phyloP scores from a whole-genome alignment of 352 stramenopile species.

The Phytophthora tentaculata region DNA sequence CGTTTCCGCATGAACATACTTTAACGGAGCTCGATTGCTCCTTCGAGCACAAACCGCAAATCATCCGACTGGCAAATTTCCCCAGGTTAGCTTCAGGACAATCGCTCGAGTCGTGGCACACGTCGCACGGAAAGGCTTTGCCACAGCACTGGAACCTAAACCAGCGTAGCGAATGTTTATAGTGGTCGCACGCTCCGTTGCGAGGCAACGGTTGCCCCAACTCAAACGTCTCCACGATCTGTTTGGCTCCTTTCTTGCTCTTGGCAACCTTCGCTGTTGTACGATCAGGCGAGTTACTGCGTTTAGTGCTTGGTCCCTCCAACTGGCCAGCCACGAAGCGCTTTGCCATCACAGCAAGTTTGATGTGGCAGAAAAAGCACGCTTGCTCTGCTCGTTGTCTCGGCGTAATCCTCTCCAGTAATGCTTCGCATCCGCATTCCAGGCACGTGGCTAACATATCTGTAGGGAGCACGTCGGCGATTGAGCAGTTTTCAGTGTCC shows the following conservation, averaged over 20 bases:
- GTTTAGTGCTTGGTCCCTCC: constrained; percentile 20
- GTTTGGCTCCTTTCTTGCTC: constrained; percentile 44
- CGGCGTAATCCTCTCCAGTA: constrained; percentile 57
- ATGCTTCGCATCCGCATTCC: constrained; percentile 67
- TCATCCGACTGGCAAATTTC: constrained; percentile 84
- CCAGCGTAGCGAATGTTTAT: constrained; percentile 82
- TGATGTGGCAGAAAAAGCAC: constrained; percentile 82
- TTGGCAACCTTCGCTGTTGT: constrained; percentile 30
- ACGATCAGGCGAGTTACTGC: constrained; percentile 12
- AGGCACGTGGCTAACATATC: constrained; percentile 79
- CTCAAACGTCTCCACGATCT: constrained; percentile 58
- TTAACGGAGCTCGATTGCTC: constrained; percentile 83
- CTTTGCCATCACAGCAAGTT: constrained; percentile 74
- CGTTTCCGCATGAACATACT: constrained; percentile 77
- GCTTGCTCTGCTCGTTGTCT: constrained; percentile 64
- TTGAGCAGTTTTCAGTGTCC: constrained; percentile 72
- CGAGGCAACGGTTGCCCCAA: constrained; percentile 73
- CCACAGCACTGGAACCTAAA: constrained; percentile 89
- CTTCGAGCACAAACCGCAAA: constrained; percentile 84
- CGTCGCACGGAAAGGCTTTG: constrained; percentile 81
- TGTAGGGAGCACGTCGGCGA: constrained; percentile 74
- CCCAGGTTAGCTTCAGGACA: constrained; percentile 73
- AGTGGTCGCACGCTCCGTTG: constrained; percentile 80
- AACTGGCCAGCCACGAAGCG: constrained; percentile 52
- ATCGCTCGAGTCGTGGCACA: constrained; percentile 80